A percentile compares a stretch with the other conserved stretches of the same genome.
These are phyloP conservation scores for Artomyces pyxidatus DNA, from an alignment of 768 basidiomycete species.

Conservation along the genomic window DNA sequence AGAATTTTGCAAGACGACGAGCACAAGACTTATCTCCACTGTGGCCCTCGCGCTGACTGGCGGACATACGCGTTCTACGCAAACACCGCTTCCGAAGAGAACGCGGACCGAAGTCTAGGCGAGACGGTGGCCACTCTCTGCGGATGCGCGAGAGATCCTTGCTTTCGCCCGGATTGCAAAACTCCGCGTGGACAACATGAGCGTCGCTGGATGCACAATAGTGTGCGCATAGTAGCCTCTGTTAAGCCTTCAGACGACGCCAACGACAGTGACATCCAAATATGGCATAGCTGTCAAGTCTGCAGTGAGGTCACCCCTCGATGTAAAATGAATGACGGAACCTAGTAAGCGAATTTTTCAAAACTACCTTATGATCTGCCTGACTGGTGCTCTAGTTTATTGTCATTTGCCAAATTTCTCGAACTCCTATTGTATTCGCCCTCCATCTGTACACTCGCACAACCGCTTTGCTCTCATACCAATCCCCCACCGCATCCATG, in stretches of 20 bases:
- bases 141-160: constrained; percentile 26
- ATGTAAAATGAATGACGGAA: constrained; percentile 36
- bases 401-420: constrained; percentile 39
- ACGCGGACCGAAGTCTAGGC: constrained; percentile 31
- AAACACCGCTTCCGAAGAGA: constrained; percentile 33
- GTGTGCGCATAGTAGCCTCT: constrained; percentile 4
- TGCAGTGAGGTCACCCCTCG: constrained; percentile 32
- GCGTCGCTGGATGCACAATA: constrained; percentile 12
- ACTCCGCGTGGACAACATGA: constrained; percentile 8
- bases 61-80: constrained; percentile 33
- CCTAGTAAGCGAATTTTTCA: constrained; percentile 35
- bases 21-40: constrained; percentile 22
- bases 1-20: constrained; percentile 7
- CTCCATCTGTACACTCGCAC: constrained; percentile 25
- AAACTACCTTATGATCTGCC: constrained; percentile 33
- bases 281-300: constrained; percentile 44
- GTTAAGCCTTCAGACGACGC: not conserved
- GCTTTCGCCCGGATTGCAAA: constrained; percentile 28
- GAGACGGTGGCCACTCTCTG: constrained; percentile 31
- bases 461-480: constrained; percentile 10
- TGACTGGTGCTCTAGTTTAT: constrained; percentile 27
- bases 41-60: constrained; percentile 39
- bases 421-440: constrained; percentile 16
- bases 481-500: constrained; percentile 11
- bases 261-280: constrained; percentile 24